Conservation (phyloP, 768 basidiomycete genomes). For the Tylopilus subfusipes region DNA sequence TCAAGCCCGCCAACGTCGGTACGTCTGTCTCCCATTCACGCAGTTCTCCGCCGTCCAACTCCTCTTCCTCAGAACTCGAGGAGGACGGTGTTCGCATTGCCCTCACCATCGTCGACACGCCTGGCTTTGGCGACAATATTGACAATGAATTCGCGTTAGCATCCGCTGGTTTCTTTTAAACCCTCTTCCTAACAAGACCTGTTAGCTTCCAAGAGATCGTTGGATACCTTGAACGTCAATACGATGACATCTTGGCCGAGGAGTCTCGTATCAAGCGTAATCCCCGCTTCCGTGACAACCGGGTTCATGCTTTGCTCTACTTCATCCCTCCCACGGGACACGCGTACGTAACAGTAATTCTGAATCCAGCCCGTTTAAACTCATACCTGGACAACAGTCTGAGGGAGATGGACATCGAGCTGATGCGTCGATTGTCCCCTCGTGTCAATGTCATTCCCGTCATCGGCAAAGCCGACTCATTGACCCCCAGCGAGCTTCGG, state of each 20-base stretch:
- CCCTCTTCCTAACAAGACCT: slow-evolving; percentile 2
- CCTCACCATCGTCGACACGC: slow-evolving; percentile 96
- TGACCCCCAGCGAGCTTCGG: slow-evolving; percentile 89
- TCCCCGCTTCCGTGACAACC: slow-evolving; percentile 97
- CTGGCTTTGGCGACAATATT: slow-evolving; percentile 98
- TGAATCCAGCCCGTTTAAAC: not conserved
- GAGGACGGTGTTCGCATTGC: slow-evolving; percentile 98
- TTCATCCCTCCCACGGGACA: slow-evolving; percentile 99
- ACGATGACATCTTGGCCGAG: slow-evolving; percentile 97
- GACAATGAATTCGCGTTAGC: slow-evolving; percentile 97
- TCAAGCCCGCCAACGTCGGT: slow-evolving; percentile 95
- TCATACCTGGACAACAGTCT: slow-evolving; percentile 44
- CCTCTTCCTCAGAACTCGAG: slow-evolving; percentile 70
- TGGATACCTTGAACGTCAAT: slow-evolving; percentile 95
- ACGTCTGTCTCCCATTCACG: not conserved
- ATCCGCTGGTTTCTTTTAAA: slow-evolving; percentile 5
- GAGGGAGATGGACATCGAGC: slow-evolving; percentile 97
- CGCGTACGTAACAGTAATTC: slow-evolving; percentile 54
- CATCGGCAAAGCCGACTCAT: slow-evolving; percentile 91
- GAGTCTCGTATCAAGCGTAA: slow-evolving; percentile 99
- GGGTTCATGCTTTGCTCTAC: slow-evolving; percentile 94
- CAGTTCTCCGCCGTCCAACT: not conserved
- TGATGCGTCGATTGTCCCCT: slow-evolving; percentile 97
- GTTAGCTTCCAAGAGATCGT: slow-evolving; percentile 94
- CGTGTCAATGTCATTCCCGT: slow-evolving; percentile 99